phyloP scores from a whole-genome alignment of 2,329 filamentous ascomycete species.

The Botrytis medusae region DNA sequence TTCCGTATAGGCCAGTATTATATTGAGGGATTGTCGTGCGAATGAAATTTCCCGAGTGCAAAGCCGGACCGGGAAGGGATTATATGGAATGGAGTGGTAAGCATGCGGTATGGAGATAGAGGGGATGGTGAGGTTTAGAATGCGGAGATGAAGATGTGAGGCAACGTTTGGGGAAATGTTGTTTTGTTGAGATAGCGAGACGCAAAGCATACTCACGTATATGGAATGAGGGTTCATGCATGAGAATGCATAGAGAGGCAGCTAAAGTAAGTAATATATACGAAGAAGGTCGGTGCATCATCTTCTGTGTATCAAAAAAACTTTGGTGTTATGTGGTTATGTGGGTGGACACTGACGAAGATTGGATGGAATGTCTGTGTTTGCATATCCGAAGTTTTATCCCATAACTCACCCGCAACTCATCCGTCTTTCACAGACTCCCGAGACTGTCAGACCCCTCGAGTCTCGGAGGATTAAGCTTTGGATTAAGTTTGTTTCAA shows the following conservation, averaged over 20 bases:
- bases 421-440: neutral
- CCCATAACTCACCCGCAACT: neutral
- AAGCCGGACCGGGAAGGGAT: neutral
- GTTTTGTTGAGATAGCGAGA: constrained; percentile 10
- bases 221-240: neutral
- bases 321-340: neutral
- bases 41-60: neutral
- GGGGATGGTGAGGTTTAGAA: neutral
- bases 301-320: neutral
- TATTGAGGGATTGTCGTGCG: neutral
- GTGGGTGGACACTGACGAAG: neutral
- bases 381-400: constrained; percentile 1
- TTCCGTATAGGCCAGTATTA: neutral
- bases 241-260: neutral
- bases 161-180: neutral
- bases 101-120: neutral
- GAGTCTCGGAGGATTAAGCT: neutral
- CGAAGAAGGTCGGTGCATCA: constrained; percentile 2
- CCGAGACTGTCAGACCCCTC: neutral
- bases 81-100: neutral
- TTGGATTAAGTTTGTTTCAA: neutral
- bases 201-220: neutral
- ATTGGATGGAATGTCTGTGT: constrained; percentile 1
- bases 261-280: neutral
- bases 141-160: neutral